A percentile compares a stretch with the other conserved stretches of the same genome.
These are phyloP conservation scores for Wakefieldia striispora DNA, from an alignment of 768 basidiomycete species.

Conservation along the genomic window DNA sequence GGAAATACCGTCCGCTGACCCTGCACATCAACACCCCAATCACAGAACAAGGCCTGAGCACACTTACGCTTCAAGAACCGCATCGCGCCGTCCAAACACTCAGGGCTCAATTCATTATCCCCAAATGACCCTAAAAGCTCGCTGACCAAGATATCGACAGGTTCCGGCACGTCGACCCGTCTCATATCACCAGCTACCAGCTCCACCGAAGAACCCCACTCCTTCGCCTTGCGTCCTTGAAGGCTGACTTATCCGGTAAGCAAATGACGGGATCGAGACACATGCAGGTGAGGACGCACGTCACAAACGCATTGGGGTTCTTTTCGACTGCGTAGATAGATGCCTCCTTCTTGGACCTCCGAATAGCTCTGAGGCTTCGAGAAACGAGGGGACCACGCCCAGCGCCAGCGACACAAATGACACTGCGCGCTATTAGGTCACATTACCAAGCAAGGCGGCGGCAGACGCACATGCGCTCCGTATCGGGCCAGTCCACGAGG, in stretches of 20 bases:
- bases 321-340: slow-evolving; percentile 91
- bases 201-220: slow-evolving; percentile 81
- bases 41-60: not conserved
- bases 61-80: slow-evolving; percentile 81
- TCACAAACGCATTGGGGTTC: slow-evolving; percentile 93
- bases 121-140: slow-evolving; percentile 97
- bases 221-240: slow-evolving; percentile 73
- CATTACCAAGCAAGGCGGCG: slow-evolving; percentile 8
- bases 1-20: slow-evolving; percentile 83
- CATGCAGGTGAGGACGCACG: slow-evolving; percentile 54
- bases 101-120: slow-evolving; percentile 97
- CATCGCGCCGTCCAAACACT: slow-evolving; percentile 95
- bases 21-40: slow-evolving; percentile 10
- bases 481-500: slow-evolving; percentile 64
- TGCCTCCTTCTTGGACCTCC: slow-evolving; percentile 59
- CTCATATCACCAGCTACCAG: slow-evolving; percentile 97
- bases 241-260: slow-evolving; percentile 48
- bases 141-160: slow-evolving; percentile 90
- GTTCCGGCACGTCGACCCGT: slow-evolving; percentile 73
- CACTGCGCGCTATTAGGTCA: slow-evolving; percentile 42
- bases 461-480: slow-evolving; percentile 59
- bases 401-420: slow-evolving; percentile 91
- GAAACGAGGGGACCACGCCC: slow-evolving; percentile 92
- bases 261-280: slow-evolving; percentile 10
- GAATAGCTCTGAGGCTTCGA: slow-evolving; percentile 75